Evolutionary conservation across 176 grass and related monocot species (phyloP), one percentile per base, ranked within the genome.

Genomic region (Oryza coarctata): DNA sequence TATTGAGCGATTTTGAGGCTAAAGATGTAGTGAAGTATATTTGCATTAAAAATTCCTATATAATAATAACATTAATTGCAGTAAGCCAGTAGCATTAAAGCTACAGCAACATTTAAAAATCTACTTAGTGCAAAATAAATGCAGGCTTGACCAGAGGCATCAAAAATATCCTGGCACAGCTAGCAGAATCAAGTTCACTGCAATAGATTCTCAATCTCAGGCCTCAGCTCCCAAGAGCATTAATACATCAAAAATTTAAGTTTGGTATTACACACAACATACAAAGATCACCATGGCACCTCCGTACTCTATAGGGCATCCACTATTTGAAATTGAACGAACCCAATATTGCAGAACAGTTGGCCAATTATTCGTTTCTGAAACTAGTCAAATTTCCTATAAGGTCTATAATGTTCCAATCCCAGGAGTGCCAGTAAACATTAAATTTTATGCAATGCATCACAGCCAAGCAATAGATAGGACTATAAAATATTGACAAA

Each of bases 51-150:
- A 26, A 35, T 31, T 52, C 11, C 30, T 73, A 26, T 44, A 50
- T 60, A 25, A n/a, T 60, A 25, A 60, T 72, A 83, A 65, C 57
- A 34, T 26, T 73, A 77, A 29, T 63, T 75, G 44, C 74, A 83
- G 74, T 23, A 73, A 73, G 55, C n/a, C n/a, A 23, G n/a, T 60
- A 60, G 55, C 10, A 28, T 25, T 33, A 4, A 6, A 83, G 50
- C 58, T 61, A 30, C 2, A 66, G 26, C 36, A 43, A 52, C n/a
- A 13, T 11, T 6, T n/a, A 49, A 89, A 31, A 31, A 55, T 17
- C 13, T 65, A 65, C 7, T 4, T 78, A 39, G 71, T 66, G 41
- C 1, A 26, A 71, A 47, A 5, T 57, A 55, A 69, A 70, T 71
- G 41, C 77, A 85, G 18, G 14, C 28, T 10, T 39, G 30, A 62